Evolutionary conservation across 164 flowering plant species (phyloP).

Genomic region (Aristolochia contorta): DNA sequence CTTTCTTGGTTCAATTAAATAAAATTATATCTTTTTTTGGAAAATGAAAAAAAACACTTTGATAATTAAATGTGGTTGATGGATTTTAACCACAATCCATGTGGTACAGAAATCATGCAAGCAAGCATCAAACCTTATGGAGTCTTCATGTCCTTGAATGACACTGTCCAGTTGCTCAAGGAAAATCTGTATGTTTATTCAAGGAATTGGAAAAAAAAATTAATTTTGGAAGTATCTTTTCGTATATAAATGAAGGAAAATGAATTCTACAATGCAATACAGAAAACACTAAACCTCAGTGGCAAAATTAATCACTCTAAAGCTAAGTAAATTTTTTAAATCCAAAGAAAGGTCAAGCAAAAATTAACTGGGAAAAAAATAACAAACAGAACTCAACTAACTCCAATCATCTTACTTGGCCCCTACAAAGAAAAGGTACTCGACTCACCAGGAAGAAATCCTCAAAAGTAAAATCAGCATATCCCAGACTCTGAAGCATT

Average conservation of each 20-base stretch:
- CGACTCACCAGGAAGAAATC: slow-evolving; percentile 70
- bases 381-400: not conserved
- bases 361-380: not conserved
- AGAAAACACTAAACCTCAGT: too few relatives aligned
- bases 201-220: not conserved
- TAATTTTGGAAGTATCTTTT: too few relatives aligned
- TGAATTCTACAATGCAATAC: too few relatives aligned
- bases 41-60: too few relatives aligned
- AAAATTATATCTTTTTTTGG: not conserved
- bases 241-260: too few relatives aligned
- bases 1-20: slow-evolving; percentile 2
- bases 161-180: slow-evolving; percentile 83
- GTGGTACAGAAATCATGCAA: not conserved
- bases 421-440: too few relatives aligned
- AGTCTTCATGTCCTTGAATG: slow-evolving; percentile 50
- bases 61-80: not conserved
- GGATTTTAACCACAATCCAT: not conserved
- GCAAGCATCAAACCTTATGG: slow-evolving; percentile 50
- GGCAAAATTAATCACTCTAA: too few relatives aligned
- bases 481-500: slow-evolving; percentile 75
- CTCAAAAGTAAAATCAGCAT: slow-evolving; percentile 90
- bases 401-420: too few relatives aligned
- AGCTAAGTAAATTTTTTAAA: too few relatives aligned
- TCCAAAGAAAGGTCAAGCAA: not conserved
- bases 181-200: slow-evolving; percentile 50